Evolutionary conservation across 108 stramenopile species (phyloP).

Genomic region (Nitzschia inconspicua): DNA sequence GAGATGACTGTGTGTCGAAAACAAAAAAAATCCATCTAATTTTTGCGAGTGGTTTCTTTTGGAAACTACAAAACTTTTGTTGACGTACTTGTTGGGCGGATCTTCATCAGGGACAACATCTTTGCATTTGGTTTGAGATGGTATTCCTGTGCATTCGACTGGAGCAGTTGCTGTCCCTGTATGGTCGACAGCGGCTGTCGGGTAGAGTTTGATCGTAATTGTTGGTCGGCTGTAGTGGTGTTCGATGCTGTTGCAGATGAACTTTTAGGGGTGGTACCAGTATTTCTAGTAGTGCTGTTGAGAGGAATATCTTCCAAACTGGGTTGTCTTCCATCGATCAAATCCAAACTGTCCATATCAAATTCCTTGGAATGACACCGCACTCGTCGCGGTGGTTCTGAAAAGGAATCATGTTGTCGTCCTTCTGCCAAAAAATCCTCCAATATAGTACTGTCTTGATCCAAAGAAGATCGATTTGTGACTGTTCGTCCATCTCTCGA

Average conservation of each 20-base stretch:
- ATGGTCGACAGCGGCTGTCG: not conserved
- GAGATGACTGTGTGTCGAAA: not conserved
- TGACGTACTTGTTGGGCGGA: slow-evolving; percentile 68
- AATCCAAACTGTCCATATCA: slow-evolving; percentile 21
- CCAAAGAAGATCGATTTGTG: not conserved
- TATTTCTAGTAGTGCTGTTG: slow-evolving; percentile 3
- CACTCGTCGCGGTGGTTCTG: slow-evolving; percentile 15
- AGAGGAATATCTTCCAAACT: slow-evolving; percentile 26
- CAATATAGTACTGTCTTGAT: not conserved
- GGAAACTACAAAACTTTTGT: not conserved
- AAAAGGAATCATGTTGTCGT: not conserved
- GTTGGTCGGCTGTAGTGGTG: not conserved
- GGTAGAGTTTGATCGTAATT: not conserved
- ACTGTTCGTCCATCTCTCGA: not conserved
- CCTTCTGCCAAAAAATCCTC: not conserved
- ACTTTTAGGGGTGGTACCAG: not conserved
- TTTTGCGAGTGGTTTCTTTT: no score
- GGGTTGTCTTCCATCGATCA: not conserved
- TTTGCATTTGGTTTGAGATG: slow-evolving; percentile 37
- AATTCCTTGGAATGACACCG: slow-evolving; percentile 47
- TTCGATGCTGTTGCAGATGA: not conserved
- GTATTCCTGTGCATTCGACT: slow-evolving; percentile 19
- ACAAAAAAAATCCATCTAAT: not conserved
- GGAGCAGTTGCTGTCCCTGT: not conserved
- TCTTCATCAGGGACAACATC: slow-evolving; percentile 72